Percentiles rank a stretch among this genome's conserved stretches.
phyloP scores from a whole-genome alignment of 163 green algal species.

The Scenedesmus sp. region DNA sequence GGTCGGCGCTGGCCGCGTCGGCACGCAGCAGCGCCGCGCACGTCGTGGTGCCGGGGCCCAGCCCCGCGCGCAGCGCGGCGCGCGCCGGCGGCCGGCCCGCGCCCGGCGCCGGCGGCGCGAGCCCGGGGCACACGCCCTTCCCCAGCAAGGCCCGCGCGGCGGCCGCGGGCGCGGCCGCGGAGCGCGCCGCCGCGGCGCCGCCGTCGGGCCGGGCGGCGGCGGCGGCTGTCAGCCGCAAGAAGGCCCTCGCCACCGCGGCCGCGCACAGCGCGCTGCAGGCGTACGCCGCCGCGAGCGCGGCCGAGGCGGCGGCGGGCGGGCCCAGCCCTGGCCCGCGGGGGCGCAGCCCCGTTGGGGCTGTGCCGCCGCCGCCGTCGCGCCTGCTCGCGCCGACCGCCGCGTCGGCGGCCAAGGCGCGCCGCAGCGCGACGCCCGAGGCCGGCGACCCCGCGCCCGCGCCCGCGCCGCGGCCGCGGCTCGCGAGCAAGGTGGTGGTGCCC shows the following conservation, averaged over 20 bases:
- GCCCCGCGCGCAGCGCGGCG: slow-evolving; percentile 15
- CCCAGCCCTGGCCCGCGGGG: too few relatives aligned
- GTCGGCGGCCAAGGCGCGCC: slow-evolving; percentile 1
- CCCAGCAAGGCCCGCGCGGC: slow-evolving; percentile 19
- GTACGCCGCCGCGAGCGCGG: slow-evolving; percentile 1
- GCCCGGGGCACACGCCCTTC: slow-evolving; percentile 29
- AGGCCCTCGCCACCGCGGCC: not conserved
- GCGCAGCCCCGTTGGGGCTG: too few relatives aligned
- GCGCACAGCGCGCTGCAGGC: slow-evolving; percentile 25
- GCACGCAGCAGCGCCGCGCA: slow-evolving; percentile 17
- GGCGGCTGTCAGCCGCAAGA: not conserved
- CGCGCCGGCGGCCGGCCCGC: too few relatives aligned
- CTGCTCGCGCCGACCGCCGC: slow-evolving; percentile 15
- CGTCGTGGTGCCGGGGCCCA: slow-evolving; percentile 24
- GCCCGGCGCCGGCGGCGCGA: slow-evolving; percentile 2
- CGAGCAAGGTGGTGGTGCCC: slow-evolving; percentile 44
- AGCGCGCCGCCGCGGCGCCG: not conserved
- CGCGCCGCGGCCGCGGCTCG: not conserved
- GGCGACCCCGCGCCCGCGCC: not conserved
- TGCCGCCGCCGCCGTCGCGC: not conserved
- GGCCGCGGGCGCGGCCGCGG: slow-evolving; percentile 22
- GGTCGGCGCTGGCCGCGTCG: slow-evolving; percentile 12
- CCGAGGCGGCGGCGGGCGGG: too few relatives aligned
- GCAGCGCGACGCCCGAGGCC: not conserved
- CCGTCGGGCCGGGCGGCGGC: not conserved